A percentile compares a stretch with the other conserved stretches of the same genome.
phyloP scores from a whole-genome alignment of 257 asterid species.

The Coffea canephora region DNA sequence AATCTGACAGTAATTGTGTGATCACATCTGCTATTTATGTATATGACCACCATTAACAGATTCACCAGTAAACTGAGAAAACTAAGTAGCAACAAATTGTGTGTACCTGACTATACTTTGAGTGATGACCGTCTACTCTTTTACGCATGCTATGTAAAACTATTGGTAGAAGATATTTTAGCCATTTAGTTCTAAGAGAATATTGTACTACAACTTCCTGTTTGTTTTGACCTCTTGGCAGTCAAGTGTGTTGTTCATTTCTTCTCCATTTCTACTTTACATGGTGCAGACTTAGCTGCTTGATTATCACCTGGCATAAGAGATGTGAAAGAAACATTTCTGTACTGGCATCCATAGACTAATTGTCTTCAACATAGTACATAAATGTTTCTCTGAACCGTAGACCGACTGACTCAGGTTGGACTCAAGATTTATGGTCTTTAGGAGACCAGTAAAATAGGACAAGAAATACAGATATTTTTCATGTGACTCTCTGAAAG shows the following conservation, averaged over 20 bases:
- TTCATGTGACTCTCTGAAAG: constrained; percentile 1
- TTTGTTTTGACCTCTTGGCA: not conserved
- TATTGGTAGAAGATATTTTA: not conserved
- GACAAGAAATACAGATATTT: not conserved
- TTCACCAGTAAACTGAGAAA: not conserved
- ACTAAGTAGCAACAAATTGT: not conserved
- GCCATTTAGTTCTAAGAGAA: not conserved
- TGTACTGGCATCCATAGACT: not conserved
- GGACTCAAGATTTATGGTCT: constrained; percentile 1
- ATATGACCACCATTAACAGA: not conserved
- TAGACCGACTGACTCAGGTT: not conserved
- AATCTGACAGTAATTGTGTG: not conserved
- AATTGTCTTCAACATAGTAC: not conserved
- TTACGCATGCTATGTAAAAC: not conserved
- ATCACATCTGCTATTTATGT: not conserved
- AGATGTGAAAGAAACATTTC: not conserved
- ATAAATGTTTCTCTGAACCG: not conserved
- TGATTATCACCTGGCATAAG: not conserved
- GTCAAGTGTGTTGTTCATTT: not conserved
- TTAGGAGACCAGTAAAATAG: not conserved
- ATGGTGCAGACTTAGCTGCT: not conserved
- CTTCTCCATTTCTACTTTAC: not conserved
- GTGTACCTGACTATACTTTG: not conserved
- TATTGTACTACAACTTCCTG: not conserved
- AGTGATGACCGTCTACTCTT: not conserved